Percentiles rank a stretch among this genome's conserved stretches.
Evolutionary conservation across 306 rosid genomes (phyloP).

Genomic region (Leucaena leucocephala): DNA sequence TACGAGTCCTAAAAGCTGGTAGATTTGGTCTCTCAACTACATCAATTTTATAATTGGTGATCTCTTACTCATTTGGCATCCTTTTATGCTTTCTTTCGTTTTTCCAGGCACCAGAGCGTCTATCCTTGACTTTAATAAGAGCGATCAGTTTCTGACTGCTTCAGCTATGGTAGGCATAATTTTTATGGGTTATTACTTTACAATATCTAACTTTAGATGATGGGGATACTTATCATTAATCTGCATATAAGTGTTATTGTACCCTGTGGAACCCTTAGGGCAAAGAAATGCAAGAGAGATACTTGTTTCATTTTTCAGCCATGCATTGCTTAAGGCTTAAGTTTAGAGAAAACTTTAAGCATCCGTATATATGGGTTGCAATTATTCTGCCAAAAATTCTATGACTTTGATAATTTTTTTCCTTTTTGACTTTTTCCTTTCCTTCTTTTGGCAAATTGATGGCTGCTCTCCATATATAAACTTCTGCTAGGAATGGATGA

Average conservation of each 20-base stretch:
- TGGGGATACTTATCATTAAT: background rate
- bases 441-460: background rate
- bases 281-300: slow-evolving; percentile 7
- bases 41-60: slow-evolving; percentile 9
- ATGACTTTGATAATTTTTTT: background rate
- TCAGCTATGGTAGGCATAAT: slow-evolving; percentile 58
- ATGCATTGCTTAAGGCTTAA: background rate
- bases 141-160: slow-evolving; percentile 52
- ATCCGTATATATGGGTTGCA: background rate
- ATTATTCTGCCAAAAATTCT: background rate
- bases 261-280: slow-evolving; percentile 6
- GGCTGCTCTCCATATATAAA: slow-evolving; percentile 18
- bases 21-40: slow-evolving; percentile 14
- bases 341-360: background rate
- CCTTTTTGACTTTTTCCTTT: background rate
- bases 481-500: slow-evolving; percentile 75
- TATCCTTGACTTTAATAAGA: slow-evolving; percentile 84
- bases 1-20: slow-evolving; percentile 79
- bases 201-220: background rate
- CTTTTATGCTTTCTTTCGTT: slow-evolving; percentile 28
- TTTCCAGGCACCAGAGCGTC: slow-evolving; percentile 73
- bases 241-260: slow-evolving; percentile 4
- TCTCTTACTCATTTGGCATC: slow-evolving; percentile 16
- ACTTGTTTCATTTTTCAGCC: slow-evolving; percentile 11
- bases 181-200: slow-evolving; percentile 7